phyloP scores from a whole-genome alignment of 768 basidiomycete genomes.

The Tylopilus rubrobrunneus region DNA sequence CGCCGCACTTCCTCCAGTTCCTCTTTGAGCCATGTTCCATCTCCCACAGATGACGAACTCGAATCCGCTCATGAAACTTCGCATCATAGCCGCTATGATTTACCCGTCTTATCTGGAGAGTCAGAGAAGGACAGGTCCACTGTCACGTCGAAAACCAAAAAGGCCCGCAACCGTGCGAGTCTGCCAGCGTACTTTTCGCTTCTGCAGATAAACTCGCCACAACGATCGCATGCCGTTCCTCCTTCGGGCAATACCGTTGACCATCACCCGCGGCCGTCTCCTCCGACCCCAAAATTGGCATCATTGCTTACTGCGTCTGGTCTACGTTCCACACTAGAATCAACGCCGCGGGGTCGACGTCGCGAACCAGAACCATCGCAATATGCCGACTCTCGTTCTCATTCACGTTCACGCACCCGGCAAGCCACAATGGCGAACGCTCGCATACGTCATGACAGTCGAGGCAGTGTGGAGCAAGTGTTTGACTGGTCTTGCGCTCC shows the following conservation, averaged over 20 bases:
- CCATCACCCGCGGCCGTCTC: constrained; percentile 43
- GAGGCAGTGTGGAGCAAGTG: constrained; percentile 41
- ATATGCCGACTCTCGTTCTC: constrained; percentile 37
- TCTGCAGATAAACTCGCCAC: constrained; percentile 49
- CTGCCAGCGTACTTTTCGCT: constrained; percentile 76
- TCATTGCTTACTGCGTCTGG: constrained; percentile 31
- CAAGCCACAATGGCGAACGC: constrained; percentile 12
- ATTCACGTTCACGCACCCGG: constrained; percentile 38
- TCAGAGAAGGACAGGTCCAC: constrained; percentile 25
- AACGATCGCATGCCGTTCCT: constrained; percentile 36
- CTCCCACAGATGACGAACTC: constrained; percentile 43
- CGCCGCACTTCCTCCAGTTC: constrained; percentile 45
- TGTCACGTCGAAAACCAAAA: constrained; percentile 41
- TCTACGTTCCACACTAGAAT: constrained; percentile 35
- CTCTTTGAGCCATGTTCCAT: constrained; percentile 28
- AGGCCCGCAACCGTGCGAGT: constrained; percentile 63
- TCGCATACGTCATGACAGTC: constrained; percentile 22
- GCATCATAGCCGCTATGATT: constrained; percentile 29
- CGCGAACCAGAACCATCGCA: constrained; percentile 36
- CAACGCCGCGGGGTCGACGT: constrained; percentile 53
- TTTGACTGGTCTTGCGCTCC: constrained; percentile 46
- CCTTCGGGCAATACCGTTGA: constrained; percentile 44
- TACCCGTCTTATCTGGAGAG: constrained; percentile 26
- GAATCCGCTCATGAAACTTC: constrained; percentile 36
- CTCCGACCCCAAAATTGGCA: constrained; percentile 55